phyloP scores from a whole-genome alignment of 768 basidiomycete genomes.

The Boletus bicolor region DNA sequence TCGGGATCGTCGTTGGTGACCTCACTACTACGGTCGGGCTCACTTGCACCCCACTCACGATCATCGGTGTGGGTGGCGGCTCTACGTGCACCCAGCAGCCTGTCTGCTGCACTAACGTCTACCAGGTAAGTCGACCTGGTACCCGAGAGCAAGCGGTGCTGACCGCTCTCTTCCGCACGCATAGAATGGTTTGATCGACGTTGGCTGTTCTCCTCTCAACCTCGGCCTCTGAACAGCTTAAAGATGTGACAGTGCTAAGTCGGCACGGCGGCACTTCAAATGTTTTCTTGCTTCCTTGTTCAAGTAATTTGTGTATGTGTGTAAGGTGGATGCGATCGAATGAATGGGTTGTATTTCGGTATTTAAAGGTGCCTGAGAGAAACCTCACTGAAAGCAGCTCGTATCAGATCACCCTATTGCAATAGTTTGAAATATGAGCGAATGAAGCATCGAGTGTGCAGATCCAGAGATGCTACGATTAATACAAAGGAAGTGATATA shows the following conservation, averaged over 20 bases:
- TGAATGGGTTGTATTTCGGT: not conserved
- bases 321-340: not conserved
- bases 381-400: not conserved
- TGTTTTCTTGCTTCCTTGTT: not conserved
- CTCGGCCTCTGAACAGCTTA: not conserved
- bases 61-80: not conserved
- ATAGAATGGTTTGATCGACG: conserved; percentile 10
- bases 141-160: not conserved
- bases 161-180: not conserved
- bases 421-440: not conserved
- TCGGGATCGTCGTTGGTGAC: not conserved
- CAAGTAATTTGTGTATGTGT: not conserved
- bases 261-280: not conserved
- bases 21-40: not conserved
- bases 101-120: conserved; percentile 14
- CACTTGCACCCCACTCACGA: not conserved
- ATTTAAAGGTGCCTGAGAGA: not conserved
- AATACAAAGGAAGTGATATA: not conserved
- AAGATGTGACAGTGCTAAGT: not conserved
- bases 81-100: conserved; percentile 3
- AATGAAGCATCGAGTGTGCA: not conserved
- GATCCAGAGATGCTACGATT: not conserved
- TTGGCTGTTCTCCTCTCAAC: conserved; percentile 18
- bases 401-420: too few relatives aligned
- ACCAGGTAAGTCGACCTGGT: not conserved